These are phyloP conservation scores for Gossypium schwendimanii DNA, from an alignment of 441 rosid species.

Conservation along the genomic window DNA sequence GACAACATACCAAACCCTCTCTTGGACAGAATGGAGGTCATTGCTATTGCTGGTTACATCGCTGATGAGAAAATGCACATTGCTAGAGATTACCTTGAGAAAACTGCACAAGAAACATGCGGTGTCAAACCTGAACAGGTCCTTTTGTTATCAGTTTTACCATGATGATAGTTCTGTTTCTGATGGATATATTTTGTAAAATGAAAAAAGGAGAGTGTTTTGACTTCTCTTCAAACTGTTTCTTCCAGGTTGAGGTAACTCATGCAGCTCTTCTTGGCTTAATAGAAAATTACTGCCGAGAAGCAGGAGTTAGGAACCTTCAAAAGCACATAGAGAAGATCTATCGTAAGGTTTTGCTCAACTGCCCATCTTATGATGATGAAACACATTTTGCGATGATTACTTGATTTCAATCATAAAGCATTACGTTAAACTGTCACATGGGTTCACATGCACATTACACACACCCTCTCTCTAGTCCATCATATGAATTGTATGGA, in stretches of 20 bases:
- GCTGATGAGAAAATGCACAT: conserved; percentile 95
- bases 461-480: background rate
- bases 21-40: conserved; percentile 95
- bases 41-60: conserved; percentile 79
- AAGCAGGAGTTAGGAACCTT: conserved; percentile 98
- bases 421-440: background rate
- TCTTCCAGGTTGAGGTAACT: conserved; percentile 78
- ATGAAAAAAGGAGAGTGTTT: background rate
- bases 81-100: conserved; percentile 84
- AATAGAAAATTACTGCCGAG: conserved; percentile 93
- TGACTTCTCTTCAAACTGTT: background rate
- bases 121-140: conserved; percentile 97
- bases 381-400: background rate
- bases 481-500: background rate
- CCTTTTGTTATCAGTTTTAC: conserved; percentile 1
- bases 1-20: conserved; percentile 82
- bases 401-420: background rate
- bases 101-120: conserved; percentile 72
- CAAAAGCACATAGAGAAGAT: conserved; percentile 99
- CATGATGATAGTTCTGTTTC: background rate
- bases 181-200: background rate
- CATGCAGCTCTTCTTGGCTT: conserved; percentile 86
- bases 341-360: conserved; percentile 74
- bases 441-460: background rate
- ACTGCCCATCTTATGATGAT: background rate